Evolutionary conservation across 2,329 filamentous ascomycete genomes (phyloP).

Genomic region (Calonectria pseudoturangicola): DNA sequence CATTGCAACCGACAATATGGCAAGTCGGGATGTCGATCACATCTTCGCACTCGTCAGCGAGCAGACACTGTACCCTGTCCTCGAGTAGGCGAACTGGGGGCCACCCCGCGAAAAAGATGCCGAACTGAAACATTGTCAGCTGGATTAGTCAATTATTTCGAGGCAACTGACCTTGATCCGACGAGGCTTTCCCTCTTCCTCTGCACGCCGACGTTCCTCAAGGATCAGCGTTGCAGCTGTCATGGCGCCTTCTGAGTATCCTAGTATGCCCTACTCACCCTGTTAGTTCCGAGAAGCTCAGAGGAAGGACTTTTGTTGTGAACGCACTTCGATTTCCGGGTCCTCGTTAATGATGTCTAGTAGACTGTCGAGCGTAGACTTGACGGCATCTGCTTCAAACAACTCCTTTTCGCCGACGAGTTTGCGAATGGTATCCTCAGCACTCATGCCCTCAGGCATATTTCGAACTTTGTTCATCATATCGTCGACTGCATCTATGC

Average conservation of each 20-base stretch:
- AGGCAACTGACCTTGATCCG: slow-evolving; percentile 59
- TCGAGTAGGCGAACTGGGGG: slow-evolving; percentile 67
- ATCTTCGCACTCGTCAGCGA: slow-evolving; percentile 69
- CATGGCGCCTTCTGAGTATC: slow-evolving; percentile 77
- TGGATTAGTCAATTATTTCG: slow-evolving; percentile 44
- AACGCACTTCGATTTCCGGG: slow-evolving; percentile 56
- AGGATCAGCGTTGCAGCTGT: slow-evolving; percentile 72
- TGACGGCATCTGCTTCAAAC: slow-evolving; percentile 44
- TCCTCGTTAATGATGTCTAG: slow-evolving; percentile 67
- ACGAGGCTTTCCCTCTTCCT: slow-evolving; percentile 57
- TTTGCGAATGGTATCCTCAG: slow-evolving; percentile 74
- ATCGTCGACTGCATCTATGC: slow-evolving; percentile 65
- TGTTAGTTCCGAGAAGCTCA: background rate
- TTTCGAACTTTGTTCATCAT: slow-evolving; percentile 72
- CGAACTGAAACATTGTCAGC: slow-evolving; percentile 65
- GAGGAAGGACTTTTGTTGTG: too few species aligned
- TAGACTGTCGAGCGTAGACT: slow-evolving; percentile 52
- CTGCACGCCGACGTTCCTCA: slow-evolving; percentile 66
- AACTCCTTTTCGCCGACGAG: slow-evolving; percentile 61
- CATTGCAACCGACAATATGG: slow-evolving; percentile 72
- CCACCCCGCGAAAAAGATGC: slow-evolving; percentile 73
- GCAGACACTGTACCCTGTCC: slow-evolving; percentile 63
- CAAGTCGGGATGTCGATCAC: slow-evolving; percentile 71
- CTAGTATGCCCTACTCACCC: slow-evolving; percentile 67
- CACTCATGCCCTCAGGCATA: slow-evolving; percentile 70